phyloP scores from a whole-genome alignment of 495 filamentous ascomycete genomes.

The Daldinia caldariorum region DNA sequence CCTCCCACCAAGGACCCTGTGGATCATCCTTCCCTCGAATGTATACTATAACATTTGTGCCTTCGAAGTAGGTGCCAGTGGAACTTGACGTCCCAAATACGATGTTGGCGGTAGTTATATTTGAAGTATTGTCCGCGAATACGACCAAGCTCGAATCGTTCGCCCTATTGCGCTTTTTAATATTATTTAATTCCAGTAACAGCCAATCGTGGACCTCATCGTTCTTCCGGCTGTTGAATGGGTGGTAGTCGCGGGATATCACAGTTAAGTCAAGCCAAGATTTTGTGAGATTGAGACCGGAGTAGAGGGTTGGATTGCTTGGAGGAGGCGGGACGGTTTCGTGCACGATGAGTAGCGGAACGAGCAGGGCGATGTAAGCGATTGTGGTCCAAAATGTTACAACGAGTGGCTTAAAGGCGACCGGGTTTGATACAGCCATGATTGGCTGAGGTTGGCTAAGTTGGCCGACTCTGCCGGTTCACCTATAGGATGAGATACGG shows the following conservation, averaged over 20 bases:
- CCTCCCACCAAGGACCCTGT: conserved; percentile 70
- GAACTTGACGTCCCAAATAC: conserved; percentile 31
- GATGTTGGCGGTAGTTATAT: conserved; percentile 66
- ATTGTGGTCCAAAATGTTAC: conserved; percentile 77
- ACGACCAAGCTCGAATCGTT: conserved; percentile 62
- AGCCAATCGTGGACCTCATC: conserved; percentile 82
- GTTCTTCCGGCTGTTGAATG: conserved; percentile 85
- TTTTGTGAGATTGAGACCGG: conserved; percentile 78
- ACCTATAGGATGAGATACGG: conserved; percentile 30
- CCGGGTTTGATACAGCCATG: conserved; percentile 57
- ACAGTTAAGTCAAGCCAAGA: conserved; percentile 86
- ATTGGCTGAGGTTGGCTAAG: conserved; percentile 32
- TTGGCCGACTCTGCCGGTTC: conserved; percentile 23
- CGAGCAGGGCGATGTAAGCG: conserved; percentile 74
- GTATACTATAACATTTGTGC: conserved; percentile 91
- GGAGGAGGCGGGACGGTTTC: conserved; percentile 78
- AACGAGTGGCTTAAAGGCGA: conserved; percentile 66
- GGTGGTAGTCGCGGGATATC: conserved; percentile 81
- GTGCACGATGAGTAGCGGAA: conserved; percentile 77
- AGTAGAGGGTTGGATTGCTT: conserved; percentile 60
- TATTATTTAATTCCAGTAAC: conserved; percentile 73
- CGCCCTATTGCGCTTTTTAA: conserved; percentile 66
- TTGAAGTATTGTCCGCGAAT: conserved; percentile 83
- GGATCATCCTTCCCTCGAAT: conserved; percentile 83
- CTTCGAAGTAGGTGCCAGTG: conserved; percentile 81